phyloP scores from a whole-genome alignment of 345 rosid genomes.

The Ceriops tagal region DNA sequence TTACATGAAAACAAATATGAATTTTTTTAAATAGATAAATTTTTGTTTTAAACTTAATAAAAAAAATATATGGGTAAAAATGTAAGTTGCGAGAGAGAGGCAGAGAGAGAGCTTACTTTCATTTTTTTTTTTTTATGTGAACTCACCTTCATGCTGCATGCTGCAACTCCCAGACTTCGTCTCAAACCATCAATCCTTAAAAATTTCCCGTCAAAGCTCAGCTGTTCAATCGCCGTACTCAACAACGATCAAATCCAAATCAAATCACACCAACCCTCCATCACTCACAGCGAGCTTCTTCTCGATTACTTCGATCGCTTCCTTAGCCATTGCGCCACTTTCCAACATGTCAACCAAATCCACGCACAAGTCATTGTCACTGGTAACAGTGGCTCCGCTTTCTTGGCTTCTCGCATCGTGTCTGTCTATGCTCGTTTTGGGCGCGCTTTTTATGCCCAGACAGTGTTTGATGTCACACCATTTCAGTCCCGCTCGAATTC shows the following conservation, averaged over 20 bases:
- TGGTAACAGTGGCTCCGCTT: slow-evolving; percentile 32
- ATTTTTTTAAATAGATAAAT: no score
- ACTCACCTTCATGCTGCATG: slow-evolving; percentile 12
- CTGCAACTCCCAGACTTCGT: neutral
- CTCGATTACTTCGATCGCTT: slow-evolving; percentile 34
- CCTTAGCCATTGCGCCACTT: slow-evolving; percentile 37
- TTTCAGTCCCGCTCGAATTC: slow-evolving; percentile 32
- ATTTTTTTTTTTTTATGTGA: neutral
- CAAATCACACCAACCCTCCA: slow-evolving; percentile 14
- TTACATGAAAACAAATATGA: no score
- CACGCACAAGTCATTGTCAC: slow-evolving; percentile 41
- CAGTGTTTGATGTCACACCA: slow-evolving; percentile 43
- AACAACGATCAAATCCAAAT: neutral
- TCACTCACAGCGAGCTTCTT: slow-evolving; percentile 17
- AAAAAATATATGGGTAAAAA: no score
- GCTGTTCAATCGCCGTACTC: slow-evolving; percentile 10
- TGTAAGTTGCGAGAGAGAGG: no score
- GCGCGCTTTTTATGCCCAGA: slow-evolving; percentile 35
- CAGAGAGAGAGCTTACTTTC: neutral
- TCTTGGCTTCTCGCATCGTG: slow-evolving; percentile 53
- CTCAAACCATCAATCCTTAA: neutral
- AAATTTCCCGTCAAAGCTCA: slow-evolving; percentile 16
- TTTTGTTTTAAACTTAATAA: no score
- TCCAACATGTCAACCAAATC: slow-evolving; percentile 37
- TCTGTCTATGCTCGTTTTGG: slow-evolving; percentile 50